Evolutionary conservation across 352 stramenopile species (phyloP).

Genomic region (Globisporangium alternatum): DNA sequence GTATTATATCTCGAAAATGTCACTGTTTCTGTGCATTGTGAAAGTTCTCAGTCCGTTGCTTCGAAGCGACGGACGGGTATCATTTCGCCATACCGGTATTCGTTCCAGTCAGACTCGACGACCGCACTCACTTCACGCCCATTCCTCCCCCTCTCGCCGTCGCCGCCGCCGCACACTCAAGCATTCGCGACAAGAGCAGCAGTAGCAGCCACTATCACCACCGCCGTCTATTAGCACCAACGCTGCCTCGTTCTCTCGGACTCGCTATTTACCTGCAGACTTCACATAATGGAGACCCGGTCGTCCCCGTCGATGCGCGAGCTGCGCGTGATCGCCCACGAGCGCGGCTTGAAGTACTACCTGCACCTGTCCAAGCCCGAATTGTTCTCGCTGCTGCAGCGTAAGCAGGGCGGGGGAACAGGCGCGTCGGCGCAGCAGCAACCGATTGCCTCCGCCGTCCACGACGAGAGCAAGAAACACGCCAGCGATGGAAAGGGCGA

Average conservation of each 20-base stretch:
- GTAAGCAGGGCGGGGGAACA: conserved; percentile 62
- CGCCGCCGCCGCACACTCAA: neutral
- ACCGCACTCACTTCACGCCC: neutral
- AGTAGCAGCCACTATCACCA: neutral
- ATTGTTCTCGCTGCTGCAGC: conserved; percentile 72
- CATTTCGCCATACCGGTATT: conserved; percentile 3
- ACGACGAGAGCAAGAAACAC: neutral
- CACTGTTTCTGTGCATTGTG: too few relatives aligned
- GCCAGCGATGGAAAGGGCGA: conserved; percentile 1
- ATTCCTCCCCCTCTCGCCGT: neutral
- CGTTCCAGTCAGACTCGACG: conserved; percentile 1
- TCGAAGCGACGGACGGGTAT: neutral
- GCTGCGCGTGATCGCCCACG: conserved; percentile 60
- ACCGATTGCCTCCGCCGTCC: neutral
- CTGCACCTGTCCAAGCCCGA: conserved; percentile 78
- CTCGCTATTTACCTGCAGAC: neutral
- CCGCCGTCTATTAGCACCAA: neutral
- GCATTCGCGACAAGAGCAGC: conserved; percentile 5
- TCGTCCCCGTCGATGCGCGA: conserved; percentile 81
- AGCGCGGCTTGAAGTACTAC: conserved; percentile 84
- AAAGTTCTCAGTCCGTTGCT: neutral
- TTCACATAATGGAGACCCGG: conserved; percentile 65
- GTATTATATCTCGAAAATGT: too few relatives aligned
- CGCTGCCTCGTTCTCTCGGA: neutral
- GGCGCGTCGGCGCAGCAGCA: conserved; percentile 3